These are phyloP conservation scores for Pholiota conissans DNA, from an alignment of 768 basidiomycete genomes.

Conservation along the genomic window DNA sequence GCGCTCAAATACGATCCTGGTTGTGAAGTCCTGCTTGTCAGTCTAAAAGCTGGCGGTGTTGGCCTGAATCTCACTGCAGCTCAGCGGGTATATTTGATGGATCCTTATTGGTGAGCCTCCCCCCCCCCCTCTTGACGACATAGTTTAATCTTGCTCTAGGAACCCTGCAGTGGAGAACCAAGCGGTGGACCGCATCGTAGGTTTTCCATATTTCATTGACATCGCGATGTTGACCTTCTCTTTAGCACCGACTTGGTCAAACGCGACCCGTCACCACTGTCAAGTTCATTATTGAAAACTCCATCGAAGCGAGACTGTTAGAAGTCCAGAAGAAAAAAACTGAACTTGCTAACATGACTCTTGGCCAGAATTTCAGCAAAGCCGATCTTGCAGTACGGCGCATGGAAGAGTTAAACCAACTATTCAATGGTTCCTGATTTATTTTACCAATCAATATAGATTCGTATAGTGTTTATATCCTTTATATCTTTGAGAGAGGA, in stretches of 20 bases:
- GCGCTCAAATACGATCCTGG: constrained; percentile 85
- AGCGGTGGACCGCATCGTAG: constrained; percentile 94
- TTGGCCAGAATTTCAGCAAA: constrained; percentile 85
- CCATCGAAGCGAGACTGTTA: constrained; percentile 90
- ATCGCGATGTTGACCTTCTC: constrained; percentile 1
- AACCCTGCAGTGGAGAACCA: constrained; percentile 98
- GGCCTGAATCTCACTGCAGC: constrained; percentile 96
- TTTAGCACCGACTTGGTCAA: constrained; percentile 93
- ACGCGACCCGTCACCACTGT: constrained; percentile 88
- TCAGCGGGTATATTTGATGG: constrained; percentile 92
- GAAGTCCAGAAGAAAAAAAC: constrained; percentile 96
- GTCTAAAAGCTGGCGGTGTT: constrained; percentile 95
- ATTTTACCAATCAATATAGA: constrained; percentile 26
- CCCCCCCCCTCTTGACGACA: neutral
- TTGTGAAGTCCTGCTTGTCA: constrained; percentile 94
- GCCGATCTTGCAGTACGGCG: constrained; percentile 85
- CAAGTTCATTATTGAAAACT: constrained; percentile 91
- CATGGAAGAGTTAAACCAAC: constrained; percentile 81
- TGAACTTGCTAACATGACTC: constrained; percentile 90
- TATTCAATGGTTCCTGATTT: constrained; percentile 52
- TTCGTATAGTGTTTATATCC: constrained; percentile 20
- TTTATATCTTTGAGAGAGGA: constrained; percentile 15
- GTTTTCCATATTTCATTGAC: constrained; percentile 26
- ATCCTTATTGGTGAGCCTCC: constrained; percentile 87
- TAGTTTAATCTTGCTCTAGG: constrained; percentile 42